Evolutionary conservation across 2,329 filamentous ascomycete species (phyloP).

Genomic region (Colletotrichum tropicicola): DNA sequence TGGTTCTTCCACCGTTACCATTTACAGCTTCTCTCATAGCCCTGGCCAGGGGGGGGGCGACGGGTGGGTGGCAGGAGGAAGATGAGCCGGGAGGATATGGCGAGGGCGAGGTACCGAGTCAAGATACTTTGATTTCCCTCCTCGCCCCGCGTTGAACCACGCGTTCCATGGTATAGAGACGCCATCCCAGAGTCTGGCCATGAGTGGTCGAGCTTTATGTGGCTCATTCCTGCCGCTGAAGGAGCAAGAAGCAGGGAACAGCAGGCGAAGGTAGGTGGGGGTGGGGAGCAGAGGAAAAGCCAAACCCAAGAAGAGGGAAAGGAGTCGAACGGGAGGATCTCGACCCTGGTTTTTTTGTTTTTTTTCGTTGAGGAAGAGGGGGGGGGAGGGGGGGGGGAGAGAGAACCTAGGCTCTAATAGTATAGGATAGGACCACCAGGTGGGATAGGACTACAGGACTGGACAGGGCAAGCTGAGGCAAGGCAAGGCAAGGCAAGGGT

Average conservation of each 20-base stretch:
- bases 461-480: neutral
- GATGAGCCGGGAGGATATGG: too few relatives aligned
- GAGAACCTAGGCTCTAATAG: neutral
- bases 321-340: slow-evolving; percentile 26
- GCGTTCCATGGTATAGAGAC: neutral
- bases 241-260: slow-evolving; percentile 1
- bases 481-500: neutral
- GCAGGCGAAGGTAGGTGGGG: neutral
- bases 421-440: neutral
- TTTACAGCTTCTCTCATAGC: too few relatives aligned
- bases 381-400: neutral
- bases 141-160: too few relatives aligned
- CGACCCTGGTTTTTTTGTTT: slow-evolving; percentile 20
- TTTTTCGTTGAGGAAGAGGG: neutral
- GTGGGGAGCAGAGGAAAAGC: neutral
- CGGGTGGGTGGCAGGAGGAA: too few relatives aligned
- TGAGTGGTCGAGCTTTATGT: neutral
- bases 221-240: neutral
- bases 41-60: too few relatives aligned
- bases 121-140: too few relatives aligned
- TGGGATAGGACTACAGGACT: neutral
- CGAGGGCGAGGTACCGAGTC: too few relatives aligned
- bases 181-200: neutral
- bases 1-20: too few relatives aligned
- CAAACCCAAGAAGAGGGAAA: slow-evolving; percentile 13